Base-by-base conservation (phyloP, 2,329 filamentous ascomycete genomes). In the Nigrospora oryzae region DNA sequence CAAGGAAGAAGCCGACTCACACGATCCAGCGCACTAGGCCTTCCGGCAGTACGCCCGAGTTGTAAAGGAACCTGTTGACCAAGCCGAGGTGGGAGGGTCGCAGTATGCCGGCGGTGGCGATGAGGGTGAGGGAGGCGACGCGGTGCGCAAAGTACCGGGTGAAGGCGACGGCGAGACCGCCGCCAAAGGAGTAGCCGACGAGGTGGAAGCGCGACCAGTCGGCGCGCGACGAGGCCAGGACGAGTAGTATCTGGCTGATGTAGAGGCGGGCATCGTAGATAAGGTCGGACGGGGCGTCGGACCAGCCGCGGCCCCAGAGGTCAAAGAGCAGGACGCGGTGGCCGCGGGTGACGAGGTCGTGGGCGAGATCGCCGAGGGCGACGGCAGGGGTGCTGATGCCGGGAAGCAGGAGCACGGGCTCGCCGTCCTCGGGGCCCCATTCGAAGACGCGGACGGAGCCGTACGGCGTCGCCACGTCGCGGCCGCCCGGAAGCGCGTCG, bases 251-350 rank as follows among this genome's bases (percentile, higher is more conserved):
- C 59, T 87, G 79, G 1, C 75, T 70, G 4, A 73, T 74, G 63
- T 84, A 88, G 5, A 89, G 74, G 2, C 74, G 69, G 13, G 73
- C 66, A 58, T 86, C 79, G 58, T 85, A 81, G 6, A 71, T 67
- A n/a, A 80, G 59, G 40, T 74, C 68, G 1, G 63, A 60, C 0
- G 86, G 85, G 2, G 74, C 74, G 57, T 89, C 85, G 0, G 82
- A 86, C 58, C 86, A 93, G 10, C 89, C 89, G 53, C 89, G 74
- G 17, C 86, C 87, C 51, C 83, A 88, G 41, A 88, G 71, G 59
- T 89, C 84, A 57, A 91, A 89, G 2, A 91, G 66, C 76, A 94
- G 83, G 2, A 95, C 87, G 49, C 88, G 73, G 60, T 77, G 89
- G 1, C 86, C 85, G 45, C 70, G 72, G 7, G 68, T 65, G 1